Evolutionary conservation across 495 filamentous ascomycete genomes (phyloP).

Genomic region (Podospora conica): DNA sequence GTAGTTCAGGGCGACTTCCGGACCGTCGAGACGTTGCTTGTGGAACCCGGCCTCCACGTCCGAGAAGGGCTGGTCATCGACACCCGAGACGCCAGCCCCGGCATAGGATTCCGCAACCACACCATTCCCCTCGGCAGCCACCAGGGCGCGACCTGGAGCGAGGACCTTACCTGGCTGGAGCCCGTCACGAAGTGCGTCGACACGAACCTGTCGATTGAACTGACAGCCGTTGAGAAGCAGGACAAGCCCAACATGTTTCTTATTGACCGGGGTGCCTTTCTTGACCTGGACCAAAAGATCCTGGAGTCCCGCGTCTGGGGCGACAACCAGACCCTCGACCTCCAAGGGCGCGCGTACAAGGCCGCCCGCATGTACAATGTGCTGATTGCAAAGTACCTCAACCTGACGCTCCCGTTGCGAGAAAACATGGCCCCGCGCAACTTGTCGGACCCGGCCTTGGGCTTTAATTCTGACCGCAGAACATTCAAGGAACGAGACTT

Average conservation of each 20-base stretch:
- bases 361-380: not conserved
- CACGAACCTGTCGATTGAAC: constrained; percentile 1
- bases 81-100: not conserved
- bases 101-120: constrained; percentile 3
- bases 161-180: not conserved
- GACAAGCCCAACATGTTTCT: not conserved
- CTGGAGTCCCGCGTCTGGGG: not conserved
- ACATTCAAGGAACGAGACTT: not conserved
- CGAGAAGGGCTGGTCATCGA: constrained; percentile 1
- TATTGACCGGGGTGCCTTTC: constrained; percentile 1
- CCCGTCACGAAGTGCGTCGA: not conserved
- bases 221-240: too few species aligned
- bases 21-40: not conserved
- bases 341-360: not conserved
- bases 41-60: not conserved
- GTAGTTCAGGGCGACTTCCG: not conserved
- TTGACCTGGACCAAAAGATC: not conserved
- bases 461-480: not conserved
- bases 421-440: not conserved
- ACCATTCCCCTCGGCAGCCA: not conserved
- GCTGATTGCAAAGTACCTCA: not conserved
- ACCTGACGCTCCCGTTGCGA: not conserved
- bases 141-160: not conserved
- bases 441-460: not conserved
- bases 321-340: not conserved